These are phyloP conservation scores for Oligophagozyma castellii DNA, from an alignment of 1,139 yeast species.

Conservation along the genomic window DNA sequence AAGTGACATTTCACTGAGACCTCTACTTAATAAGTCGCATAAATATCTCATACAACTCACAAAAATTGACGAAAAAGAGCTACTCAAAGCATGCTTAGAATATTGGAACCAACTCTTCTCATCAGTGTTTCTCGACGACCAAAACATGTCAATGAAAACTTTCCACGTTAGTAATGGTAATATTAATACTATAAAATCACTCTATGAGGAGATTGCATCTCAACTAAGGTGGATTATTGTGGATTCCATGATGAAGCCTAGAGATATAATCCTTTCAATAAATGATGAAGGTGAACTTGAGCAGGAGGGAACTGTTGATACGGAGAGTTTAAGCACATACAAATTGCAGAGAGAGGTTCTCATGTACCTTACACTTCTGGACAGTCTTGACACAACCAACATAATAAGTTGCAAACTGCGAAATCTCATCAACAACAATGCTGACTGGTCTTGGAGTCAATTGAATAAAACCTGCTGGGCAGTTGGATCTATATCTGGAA, in stretches of 20 bases:
- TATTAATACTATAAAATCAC: slow-evolving; percentile 69
- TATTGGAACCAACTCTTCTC: slow-evolving; percentile 81
- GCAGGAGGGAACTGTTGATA: slow-evolving; percentile 85
- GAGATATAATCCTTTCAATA: slow-evolving; percentile 87
- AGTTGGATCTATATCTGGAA: slow-evolving; percentile 93
- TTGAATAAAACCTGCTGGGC: slow-evolving; percentile 98
- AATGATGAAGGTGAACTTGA: slow-evolving; percentile 98
- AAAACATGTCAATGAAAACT: slow-evolving; percentile 49
- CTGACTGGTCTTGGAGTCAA: slow-evolving; percentile 96
- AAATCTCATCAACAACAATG: slow-evolving; percentile 36
- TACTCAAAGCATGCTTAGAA: slow-evolving; percentile 86
- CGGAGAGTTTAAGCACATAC: slow-evolving; percentile 87
- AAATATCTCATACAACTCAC: slow-evolving; percentile 71
- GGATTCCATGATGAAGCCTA: slow-evolving; percentile 95
- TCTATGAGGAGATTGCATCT: slow-evolving; percentile 58
- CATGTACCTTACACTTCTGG: slow-evolving; percentile 86
- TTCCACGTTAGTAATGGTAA: slow-evolving; percentile 63
- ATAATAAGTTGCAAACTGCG: slow-evolving; percentile 73
- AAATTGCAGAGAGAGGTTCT: slow-evolving; percentile 89
- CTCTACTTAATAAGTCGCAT: slow-evolving; percentile 54
- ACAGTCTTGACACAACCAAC: slow-evolving; percentile 65
- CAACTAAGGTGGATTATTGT: slow-evolving; percentile 74
- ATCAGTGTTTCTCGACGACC: slow-evolving; percentile 72
- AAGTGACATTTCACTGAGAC: slow-evolving; percentile 37
- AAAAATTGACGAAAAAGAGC: slow-evolving; percentile 82